Evolutionary conservation across 768 basidiomycete species (phyloP), one percentile per base, ranked within the genome.

Genomic region (Kwoniella dejecticola): DNA sequence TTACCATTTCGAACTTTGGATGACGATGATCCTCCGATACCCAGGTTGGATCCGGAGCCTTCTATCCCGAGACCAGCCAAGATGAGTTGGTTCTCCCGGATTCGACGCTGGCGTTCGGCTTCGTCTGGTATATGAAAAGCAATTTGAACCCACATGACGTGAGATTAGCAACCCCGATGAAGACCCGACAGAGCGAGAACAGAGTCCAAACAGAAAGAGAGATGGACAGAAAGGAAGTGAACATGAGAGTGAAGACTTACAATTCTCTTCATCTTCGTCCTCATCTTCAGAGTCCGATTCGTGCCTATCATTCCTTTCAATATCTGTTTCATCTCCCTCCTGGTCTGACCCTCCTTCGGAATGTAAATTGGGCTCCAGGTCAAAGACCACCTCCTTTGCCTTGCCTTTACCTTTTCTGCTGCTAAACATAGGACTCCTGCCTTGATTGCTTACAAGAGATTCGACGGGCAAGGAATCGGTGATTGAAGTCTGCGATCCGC

Each of bases 11-110:
- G 15, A 26, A 30, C 47, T 7, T 5, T 33, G 2, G 23, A 17
- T 19, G 55, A 21, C 11, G 42, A 10, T 10, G 47, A n/a, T 8
- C 57, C 19, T 13, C 53, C 24, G n/a, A 69, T 56, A 6, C 67
- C 65, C 19, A 69, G 56, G 24, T 57, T 47, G 19, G 57, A 33
- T 8, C n/a, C n/a, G n/a, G n/a, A n/a, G n/a, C n/a, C n/a, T n/a
- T n/a, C n/a, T n/a, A n/a, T n/a, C n/a, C n/a, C n/a, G n/a, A n/a
- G n/a, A n/a, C n/a, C n/a, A n/a, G n/a, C n/a, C n/a, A 69, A 45
- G 8, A 72, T 62, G 15, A 45, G 54, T 29, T 62, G 67, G 45
- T 72, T 72, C 55, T 72, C 67, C 15, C 23, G 60, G n/a, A 72
- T 72, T n/a, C 60, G 64, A 6, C 59, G 54, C 60, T 64, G 64